Conservation (phyloP, 1,284 basidiomycete genomes). For the Rhodofomes roseus region DNA sequence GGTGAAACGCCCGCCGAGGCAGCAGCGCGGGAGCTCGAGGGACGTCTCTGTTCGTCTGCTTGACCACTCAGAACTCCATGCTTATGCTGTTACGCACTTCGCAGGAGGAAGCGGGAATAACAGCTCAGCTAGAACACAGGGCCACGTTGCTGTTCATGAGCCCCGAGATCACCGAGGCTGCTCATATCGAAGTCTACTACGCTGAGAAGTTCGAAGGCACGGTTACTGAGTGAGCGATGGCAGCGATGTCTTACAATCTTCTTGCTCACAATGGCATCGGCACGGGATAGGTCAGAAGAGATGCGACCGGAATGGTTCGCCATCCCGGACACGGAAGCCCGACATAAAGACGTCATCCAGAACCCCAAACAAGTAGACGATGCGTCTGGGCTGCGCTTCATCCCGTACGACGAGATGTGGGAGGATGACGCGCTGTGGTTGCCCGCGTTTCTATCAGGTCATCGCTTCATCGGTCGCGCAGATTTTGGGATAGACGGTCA, state of each 20-base stretch:
- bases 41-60: conserved; percentile 22
- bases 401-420: conserved; percentile 64
- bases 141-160: conserved; percentile 61
- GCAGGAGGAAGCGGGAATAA: conserved; percentile 78
- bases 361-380: neutral
- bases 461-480: conserved; percentile 50
- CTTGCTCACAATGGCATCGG: too few relatives aligned
- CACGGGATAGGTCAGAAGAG: conserved; percentile 61
- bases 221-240: conserved; percentile 51
- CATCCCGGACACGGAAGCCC: conserved; percentile 17
- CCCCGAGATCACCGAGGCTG: conserved; percentile 49
- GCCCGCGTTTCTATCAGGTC: conserved; percentile 47
- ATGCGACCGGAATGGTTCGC: conserved; percentile 70
- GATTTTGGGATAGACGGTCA: conserved; percentile 41
- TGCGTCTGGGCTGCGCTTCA: conserved; percentile 22
- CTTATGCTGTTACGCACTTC: neutral
- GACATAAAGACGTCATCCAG: neutral
- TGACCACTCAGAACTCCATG: neutral
- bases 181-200: conserved; percentile 64
- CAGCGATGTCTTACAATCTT: too few relatives aligned
- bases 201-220: conserved; percentile 50
- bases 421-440: conserved; percentile 61
- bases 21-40: conserved; percentile 63
- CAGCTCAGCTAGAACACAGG: conserved; percentile 50
- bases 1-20: conserved; percentile 59